Base-by-base conservation (phyloP, 1,139 yeast species). In the Sugiyamaella neomexicana region DNA sequence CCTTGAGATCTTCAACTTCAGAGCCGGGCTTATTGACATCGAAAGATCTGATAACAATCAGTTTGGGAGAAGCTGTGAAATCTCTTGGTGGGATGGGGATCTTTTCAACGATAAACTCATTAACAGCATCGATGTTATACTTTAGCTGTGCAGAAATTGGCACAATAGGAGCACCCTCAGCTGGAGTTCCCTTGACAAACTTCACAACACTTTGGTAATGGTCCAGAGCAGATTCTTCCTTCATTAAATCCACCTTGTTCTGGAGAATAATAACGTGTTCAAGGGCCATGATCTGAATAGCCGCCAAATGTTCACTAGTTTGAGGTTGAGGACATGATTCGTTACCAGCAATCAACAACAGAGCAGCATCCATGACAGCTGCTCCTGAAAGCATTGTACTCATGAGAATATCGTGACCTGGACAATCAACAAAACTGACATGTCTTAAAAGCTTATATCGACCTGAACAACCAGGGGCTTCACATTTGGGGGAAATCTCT, bases 371-470 rank as follows among this genome's bases (percentile, higher is more conserved):
- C 99, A 95, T 95, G 64, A 95, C 99, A 13, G 99, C 99, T 41
- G 99, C 99, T 72, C 99, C 99, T 50, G 98, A 91, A 82, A 95
- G 85, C 99, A 95, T 95, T 65, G 99, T 95, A 81, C 98, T 90
- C 99, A 95, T 95, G 73, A 95, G 85, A 79, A 95, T 93, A 80
- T 95, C 99, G 88, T 95, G 99, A 72, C 99, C 99, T 57, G 99
- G 99, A 79, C 99, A 95, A 79, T 95, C 99, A 58, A 95, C 99
- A 67, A 95, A 95, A 6, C 97, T 90, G 55, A 95, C 99, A 71
- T 95, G 99, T 75, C 99, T 89, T 50, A 90, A 83, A 63, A 95
- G 80, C 67, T 82, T 81, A 75, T 90, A 91, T 70, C 96, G 88
- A 59, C 97, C 96, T 15, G 70, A 68, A 55, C 79, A 77, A 12